Base-by-base conservation (phyloP, 1,139 yeast species). In the Kluyveromyces sp. region DNA sequence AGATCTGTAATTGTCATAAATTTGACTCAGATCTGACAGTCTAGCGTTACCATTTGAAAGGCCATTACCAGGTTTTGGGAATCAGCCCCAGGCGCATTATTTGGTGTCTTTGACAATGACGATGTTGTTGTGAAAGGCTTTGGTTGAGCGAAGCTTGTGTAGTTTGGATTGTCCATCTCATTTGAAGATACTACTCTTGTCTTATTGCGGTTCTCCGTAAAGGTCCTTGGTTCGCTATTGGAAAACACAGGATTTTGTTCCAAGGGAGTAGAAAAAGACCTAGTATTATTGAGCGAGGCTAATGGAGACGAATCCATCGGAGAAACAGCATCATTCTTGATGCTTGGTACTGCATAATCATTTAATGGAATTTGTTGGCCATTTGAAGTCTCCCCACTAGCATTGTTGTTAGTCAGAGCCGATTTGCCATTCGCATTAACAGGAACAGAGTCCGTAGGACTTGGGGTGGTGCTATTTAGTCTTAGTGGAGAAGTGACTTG, bases 1-100 rank as follows among this genome's bases (percentile, higher is more conserved):
- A 15, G 21, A 48, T 6, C 59, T 49, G 39, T 56, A 57, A 35
- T 55, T 57, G 43, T 56, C 58, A 37, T 56, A 57, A 25, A 57
- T 47, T 29, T 50, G 52, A 31, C 50, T 51, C 25, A 54, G 38
- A 39, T 52, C 56, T 3, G 53, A 42, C 4, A 42, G 37, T 27
- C 43, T 41, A 15, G 37, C 34, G 3, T 26, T 15, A 34, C n/a
- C 35, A 21, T 41, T 27, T 4, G 37, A 8, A n/a, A 4, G 26
- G 4, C 27, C 25, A 7, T 36, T 36, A 6, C 21, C 21, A 15
- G 21, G 21, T 15, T 15, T 15, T 15, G 21, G 21, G 21, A 15
- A 15, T 15, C 21, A 15, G 21, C 21, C 21, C 21, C 21, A 15
- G 21, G 21, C 21, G 21, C 21, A 21, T 31, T 45, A n/a, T 46